A percentile compares a stretch with the other conserved stretches of the same genome.
Evolutionary conservation across 805 yeast genomes (phyloP).

Genomic region (Vanderwaltozyma yarrowii): DNA sequence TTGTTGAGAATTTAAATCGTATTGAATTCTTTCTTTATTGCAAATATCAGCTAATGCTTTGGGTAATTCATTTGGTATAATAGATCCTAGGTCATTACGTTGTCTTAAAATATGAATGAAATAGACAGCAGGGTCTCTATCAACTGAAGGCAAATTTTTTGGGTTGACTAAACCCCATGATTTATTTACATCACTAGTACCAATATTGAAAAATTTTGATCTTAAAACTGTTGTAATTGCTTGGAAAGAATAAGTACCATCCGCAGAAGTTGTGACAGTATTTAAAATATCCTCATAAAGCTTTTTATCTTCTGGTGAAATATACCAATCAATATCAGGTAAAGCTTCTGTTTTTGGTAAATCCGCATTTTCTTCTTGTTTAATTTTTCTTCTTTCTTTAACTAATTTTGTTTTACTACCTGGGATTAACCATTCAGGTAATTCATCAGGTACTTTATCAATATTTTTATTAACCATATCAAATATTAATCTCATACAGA

Average conservation of each 20-base stretch:
- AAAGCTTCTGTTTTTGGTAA: constrained; percentile 12
- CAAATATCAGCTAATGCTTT: constrained; percentile 85
- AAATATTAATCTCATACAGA: constrained; percentile 91
- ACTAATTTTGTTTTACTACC: constrained; percentile 77
- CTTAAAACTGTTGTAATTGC: constrained; percentile 56
- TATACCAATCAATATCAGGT: constrained; percentile 81
- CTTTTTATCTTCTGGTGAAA: constrained; percentile 74
- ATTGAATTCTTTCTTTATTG: constrained; percentile 72
- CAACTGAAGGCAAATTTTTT: constrained; percentile 74
- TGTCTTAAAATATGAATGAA: constrained; percentile 87
- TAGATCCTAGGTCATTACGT: constrained; percentile 64
- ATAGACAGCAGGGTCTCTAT: constrained; percentile 84
- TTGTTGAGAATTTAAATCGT: constrained; percentile 49
- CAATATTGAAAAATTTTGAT: constrained; percentile 57
- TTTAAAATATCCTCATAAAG: constrained; percentile 72
- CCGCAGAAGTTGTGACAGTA: constrained; percentile 42
- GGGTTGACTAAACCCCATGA: constrained; percentile 97
- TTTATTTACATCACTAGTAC: constrained; percentile 71
- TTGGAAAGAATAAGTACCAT: constrained; percentile 75
- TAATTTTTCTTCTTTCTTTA: constrained; percentile 63
- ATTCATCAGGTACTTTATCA: constrained; percentile 50
- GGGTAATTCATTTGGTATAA: constrained; percentile 93
- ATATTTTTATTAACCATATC: constrained; percentile 74
- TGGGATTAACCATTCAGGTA: constrained; percentile 93
- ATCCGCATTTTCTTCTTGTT: constrained; percentile 29